phyloP scores from a whole-genome alignment of 495 filamentous ascomycete species.

The Glarea lozoyensis region DNA sequence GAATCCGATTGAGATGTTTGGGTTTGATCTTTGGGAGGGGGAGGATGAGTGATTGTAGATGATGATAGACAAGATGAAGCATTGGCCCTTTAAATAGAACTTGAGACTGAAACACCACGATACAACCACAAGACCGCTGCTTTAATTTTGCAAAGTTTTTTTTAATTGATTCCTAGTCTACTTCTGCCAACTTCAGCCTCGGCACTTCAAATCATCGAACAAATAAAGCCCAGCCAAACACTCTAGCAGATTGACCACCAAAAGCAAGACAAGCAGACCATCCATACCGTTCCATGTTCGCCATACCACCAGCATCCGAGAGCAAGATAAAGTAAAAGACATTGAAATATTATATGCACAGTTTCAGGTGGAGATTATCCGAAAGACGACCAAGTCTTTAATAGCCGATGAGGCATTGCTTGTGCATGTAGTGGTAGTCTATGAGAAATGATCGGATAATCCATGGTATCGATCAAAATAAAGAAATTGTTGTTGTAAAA shows the following conservation, averaged over 20 bases:
- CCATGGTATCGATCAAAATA: constrained; percentile 4
- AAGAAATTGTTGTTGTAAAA: constrained; percentile 1
- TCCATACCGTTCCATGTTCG: not conserved
- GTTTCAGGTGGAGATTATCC: constrained; percentile 2
- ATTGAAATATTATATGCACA: constrained; percentile 6
- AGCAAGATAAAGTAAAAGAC: constrained; percentile 5
- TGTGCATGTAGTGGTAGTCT: constrained; percentile 15
- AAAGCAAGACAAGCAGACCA: too few species aligned
- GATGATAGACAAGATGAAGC: too few species aligned
- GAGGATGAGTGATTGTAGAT: too few species aligned
- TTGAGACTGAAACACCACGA: not conserved
- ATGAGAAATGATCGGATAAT: constrained; percentile 14
- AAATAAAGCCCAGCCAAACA: too few species aligned
- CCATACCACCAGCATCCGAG: not conserved
- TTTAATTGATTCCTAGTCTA: constrained; percentile 14
- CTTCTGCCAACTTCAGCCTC: not conserved
- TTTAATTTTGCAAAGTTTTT: constrained; percentile 22
- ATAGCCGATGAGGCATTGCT: constrained; percentile 11
- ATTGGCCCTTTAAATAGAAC: too few species aligned
- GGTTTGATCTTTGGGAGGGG: constrained; percentile 13
- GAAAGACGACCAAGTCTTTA: constrained; percentile 2
- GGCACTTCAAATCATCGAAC: constrained; percentile 5
- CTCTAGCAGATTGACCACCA: too few species aligned
- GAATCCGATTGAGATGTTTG: constrained; percentile 60
- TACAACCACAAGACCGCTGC: not conserved